phyloP scores from a whole-genome alignment of 306 rosid genomes.

The Glycyrrhiza uralensis region DNA sequence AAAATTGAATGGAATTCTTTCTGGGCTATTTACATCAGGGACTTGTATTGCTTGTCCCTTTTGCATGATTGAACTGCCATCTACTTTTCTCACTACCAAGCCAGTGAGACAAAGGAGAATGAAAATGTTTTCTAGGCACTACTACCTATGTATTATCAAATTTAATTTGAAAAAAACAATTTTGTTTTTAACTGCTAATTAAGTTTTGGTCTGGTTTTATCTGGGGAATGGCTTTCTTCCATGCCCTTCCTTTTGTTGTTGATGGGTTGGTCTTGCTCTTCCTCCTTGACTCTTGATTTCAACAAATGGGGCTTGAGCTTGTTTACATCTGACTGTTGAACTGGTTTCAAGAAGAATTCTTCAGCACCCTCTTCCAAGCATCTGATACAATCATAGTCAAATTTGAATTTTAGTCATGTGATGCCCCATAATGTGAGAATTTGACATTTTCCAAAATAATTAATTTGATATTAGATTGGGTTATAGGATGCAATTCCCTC shows the following conservation, averaged over 20 bases:
- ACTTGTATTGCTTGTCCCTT: background rate
- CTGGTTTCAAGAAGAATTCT: conserved; percentile 86
- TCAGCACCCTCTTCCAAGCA: conserved; percentile 94
- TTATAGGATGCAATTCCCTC: conserved; percentile 5
- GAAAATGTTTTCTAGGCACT: conserved; percentile 14
- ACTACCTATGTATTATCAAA: background rate
- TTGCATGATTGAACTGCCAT: background rate
- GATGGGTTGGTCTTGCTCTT: conserved; percentile 32
- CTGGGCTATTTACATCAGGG: conserved; percentile 1
- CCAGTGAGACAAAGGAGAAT: background rate
- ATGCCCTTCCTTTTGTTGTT: conserved; percentile 34
- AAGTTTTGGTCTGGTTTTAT: conserved; percentile 42
- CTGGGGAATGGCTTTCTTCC: conserved; percentile 37
- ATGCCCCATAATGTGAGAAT: background rate
- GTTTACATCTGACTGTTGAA: conserved; percentile 66
- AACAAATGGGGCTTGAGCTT: conserved; percentile 74
- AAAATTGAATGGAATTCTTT: background rate
- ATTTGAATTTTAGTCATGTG: conserved; percentile 1
- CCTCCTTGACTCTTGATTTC: conserved; percentile 51
- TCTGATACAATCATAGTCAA: conserved; percentile 40
- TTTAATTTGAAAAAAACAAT: background rate
- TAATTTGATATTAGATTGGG: background rate
- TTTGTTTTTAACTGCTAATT: conserved; percentile 23
- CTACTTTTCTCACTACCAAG: background rate
- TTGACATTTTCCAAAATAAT: background rate